Base-by-base conservation (phyloP, 768 basidiomycete genomes). In the Tubosaeta sp. region DNA sequence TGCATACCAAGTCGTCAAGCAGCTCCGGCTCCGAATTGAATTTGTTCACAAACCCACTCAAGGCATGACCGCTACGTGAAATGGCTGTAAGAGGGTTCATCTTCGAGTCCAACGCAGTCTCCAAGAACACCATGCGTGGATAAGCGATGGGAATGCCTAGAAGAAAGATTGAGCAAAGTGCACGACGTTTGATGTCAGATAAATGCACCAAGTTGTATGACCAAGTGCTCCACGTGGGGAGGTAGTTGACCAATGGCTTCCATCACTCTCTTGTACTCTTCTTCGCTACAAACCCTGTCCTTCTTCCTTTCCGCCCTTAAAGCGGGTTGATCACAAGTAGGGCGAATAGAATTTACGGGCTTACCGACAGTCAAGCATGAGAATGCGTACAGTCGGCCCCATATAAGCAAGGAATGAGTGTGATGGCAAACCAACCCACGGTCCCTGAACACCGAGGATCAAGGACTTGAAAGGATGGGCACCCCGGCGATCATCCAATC, bases 1-100 rank as follows among this genome's bases (percentile, higher is more conserved):
- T 8, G 62, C 77, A 32, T 55, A 87, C 88, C 69, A 95, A 73
- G 71, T 99, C 95, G 69, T 98, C 95, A 50, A 97, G 77, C 27
- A 99, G 72, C 70, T 98, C 97, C 0, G 94, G 89, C 41, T 91
- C 89, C n/a, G 81, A 81, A 67, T 94, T 93, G 69, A 93, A 94
- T 65, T 90, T 88, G 65, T 95, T 92, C 31, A 91, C 84, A 60
- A 95, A 88, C 12, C 90, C 86, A 29, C 80, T 79, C 39, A 92
- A 65, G 17, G 87, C 87, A 46, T 80, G 73, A 9, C 88, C 88
- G 39, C 74, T 72, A 64, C 82, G 79, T 8, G 86, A 88, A 8
- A 97, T 74, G 4, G 84, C 78, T 34, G 86, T 80, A 41, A 97
- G 70, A 2, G 95, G 94, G 65, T 97, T 97, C 46, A 86, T 75